These are phyloP conservation scores for Arthroderma sp. DNA, from an alignment of 2,329 filamentous ascomycete species.

Conservation along the genomic window DNA sequence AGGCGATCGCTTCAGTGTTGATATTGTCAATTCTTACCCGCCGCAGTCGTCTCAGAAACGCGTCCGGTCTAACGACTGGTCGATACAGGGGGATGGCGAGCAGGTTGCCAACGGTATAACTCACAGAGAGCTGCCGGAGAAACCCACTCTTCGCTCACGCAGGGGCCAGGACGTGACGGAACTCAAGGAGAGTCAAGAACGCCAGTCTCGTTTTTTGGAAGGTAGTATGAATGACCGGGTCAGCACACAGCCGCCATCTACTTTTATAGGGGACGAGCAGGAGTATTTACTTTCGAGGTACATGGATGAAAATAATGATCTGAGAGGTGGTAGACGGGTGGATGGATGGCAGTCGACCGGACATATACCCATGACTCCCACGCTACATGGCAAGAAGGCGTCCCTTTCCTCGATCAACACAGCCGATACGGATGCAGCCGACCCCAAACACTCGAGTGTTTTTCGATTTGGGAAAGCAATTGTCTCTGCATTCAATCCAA, in stretches of 20 bases:
- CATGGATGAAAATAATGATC: background rate
- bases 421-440: constrained; percentile 5
- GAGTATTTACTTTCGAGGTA: constrained; percentile 5
- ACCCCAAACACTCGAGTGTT: constrained; percentile 34
- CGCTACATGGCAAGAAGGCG: background rate
- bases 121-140: background rate
- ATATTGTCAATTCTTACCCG: background rate
- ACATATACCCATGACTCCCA: background rate
- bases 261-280: constrained; percentile 45
- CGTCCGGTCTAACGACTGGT: constrained; percentile 36
- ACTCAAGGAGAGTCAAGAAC: constrained; percentile 6
- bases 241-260: constrained; percentile 57
- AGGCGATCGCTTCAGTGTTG: background rate
- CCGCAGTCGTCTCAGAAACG: constrained; percentile 25
- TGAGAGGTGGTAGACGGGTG: background rate
- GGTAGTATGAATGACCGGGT: constrained; percentile 76
- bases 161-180: background rate
- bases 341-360: background rate
- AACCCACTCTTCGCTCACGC: background rate
- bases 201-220: constrained; percentile 53
- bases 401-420: background rate
- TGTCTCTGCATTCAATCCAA: constrained; percentile 43
- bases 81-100: constrained; percentile 17
- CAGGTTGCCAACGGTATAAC: background rate
- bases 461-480: constrained; percentile 46